Base-by-base conservation (phyloP, 2,329 filamentous ascomycete genomes). In the Cryoendolithus antarcticus region DNA sequence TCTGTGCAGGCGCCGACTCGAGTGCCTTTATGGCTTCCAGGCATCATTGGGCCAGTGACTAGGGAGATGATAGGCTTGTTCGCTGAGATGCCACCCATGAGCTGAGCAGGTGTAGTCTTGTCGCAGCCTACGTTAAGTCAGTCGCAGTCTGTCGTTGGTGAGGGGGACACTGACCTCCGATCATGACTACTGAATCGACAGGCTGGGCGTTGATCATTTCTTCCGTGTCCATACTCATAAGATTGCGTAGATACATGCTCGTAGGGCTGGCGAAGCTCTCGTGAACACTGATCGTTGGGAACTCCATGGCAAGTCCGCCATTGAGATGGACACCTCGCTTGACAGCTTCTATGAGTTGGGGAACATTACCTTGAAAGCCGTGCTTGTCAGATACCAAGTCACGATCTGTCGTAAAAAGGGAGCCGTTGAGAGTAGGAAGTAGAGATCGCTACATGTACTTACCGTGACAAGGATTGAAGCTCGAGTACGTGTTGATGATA, bases 191-290 rank as follows among this genome's bases (percentile, higher is more conserved):
- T 82, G 76, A 74, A 58, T 86, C 80, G 10, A 80, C 67, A 1
- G 80, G 80, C 57, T 85, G 80, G 0, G 79, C 80, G 32, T 65
- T 65, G 38, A 84, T 76, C 80, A 85, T 85, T 62, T 85, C 80
- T 56, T 85, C 81, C 0, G 81, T 85, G 52, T 85, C 81, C 77
- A 85, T 82, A 47, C 75, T 79, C 80, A 86, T 85, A 41, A 85
- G 52, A 47, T 85, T 85, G 27, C 81, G 61, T 35, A 85, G 53
- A 40, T 76, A 84, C 81, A 86, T 84, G 60, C 79, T 83, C 4
- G 80, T 84, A 2, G 80, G 80, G 33, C 70, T 65, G 0, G 80
- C 68, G 53, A 86, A 85, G 2, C 67, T 71, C 64, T 85, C 80
- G 47, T 80, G 75, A 1, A 85, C 53, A 45, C 75, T 82, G 39